Evolutionary conservation across 768 basidiomycete species (phyloP).

Genomic region (Thelephora ganbajun): DNA sequence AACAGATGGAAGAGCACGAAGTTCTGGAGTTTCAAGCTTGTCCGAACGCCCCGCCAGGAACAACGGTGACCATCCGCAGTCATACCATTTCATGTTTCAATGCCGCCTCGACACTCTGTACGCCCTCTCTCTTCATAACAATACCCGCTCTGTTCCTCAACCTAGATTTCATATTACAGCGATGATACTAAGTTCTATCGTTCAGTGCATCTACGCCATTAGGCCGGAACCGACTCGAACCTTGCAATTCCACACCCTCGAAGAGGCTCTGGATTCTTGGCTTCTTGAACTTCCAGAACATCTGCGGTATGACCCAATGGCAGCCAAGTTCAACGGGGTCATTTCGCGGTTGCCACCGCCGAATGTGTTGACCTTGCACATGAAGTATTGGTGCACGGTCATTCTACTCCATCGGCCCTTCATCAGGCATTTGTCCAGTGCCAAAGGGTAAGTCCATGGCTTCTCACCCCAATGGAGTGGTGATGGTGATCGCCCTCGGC

Average conservation of each 20-base stretch:
- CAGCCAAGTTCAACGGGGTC: constrained; percentile 10
- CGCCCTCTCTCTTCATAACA: constrained; percentile 14
- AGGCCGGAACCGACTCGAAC: constrained; percentile 41
- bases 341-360: constrained; percentile 36
- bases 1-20: constrained; percentile 54
- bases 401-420: constrained; percentile 68
- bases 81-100: constrained; percentile 63
- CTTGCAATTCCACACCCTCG: constrained; percentile 40
- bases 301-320: constrained; percentile 44
- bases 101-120: constrained; percentile 60
- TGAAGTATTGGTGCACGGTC: constrained; percentile 79
- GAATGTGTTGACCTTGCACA: constrained; percentile 60
- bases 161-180: constrained; percentile 30
- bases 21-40: constrained; percentile 24
- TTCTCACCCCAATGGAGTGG: background rate
- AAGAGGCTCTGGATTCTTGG: constrained; percentile 60
- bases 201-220: constrained; percentile 61
- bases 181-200: constrained; percentile 50
- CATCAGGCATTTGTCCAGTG: constrained; percentile 15
- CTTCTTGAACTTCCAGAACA: constrained; percentile 56
- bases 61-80: constrained; percentile 25
- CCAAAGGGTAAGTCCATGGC: constrained; percentile 9
- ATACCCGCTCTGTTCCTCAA: background rate
- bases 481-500: background rate
- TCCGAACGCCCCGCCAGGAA: background rate